These are phyloP conservation scores for Neltuma alba DNA, from an alignment of 306 rosid genomes.

Conservation along the genomic window DNA sequence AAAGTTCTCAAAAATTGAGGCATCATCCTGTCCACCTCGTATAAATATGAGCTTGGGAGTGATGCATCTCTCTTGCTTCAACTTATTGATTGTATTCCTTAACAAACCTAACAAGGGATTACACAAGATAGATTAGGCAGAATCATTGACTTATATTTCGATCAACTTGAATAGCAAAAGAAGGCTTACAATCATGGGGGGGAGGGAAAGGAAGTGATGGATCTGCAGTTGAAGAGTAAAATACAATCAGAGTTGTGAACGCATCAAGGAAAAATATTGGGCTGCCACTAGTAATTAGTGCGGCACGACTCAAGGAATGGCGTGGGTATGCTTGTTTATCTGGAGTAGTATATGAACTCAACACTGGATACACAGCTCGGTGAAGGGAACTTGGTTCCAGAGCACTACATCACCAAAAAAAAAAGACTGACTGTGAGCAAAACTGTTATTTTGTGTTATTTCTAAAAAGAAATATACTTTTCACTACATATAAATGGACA, in stretches of 20 bases:
- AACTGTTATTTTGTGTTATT: not conserved
- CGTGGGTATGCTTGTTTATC: constrained; percentile 93
- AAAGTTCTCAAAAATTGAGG: constrained; percentile 80
- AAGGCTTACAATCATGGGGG: constrained; percentile 87
- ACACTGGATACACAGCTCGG: constrained; percentile 86
- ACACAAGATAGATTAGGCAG: constrained; percentile 33
- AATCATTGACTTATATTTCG: constrained; percentile 11
- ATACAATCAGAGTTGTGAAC: constrained; percentile 83
- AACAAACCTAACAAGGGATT: constrained; percentile 66
- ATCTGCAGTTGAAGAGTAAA: constrained; percentile 89
- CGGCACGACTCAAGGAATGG: constrained; percentile 91
- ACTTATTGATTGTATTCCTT: constrained; percentile 71
- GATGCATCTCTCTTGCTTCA: constrained; percentile 90
- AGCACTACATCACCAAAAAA: constrained; percentile 60
- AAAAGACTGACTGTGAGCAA: constrained; percentile 27
- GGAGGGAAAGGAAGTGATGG: constrained; percentile 89
- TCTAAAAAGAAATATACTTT: not conserved
- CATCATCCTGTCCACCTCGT: constrained; percentile 90
- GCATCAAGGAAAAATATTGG: constrained; percentile 99
- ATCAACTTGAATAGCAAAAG: constrained; percentile 1
- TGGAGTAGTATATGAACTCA: constrained; percentile 82
- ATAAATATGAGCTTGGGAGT: constrained; percentile 90
- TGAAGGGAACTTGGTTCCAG: constrained; percentile 93
- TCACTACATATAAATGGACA: not conserved
- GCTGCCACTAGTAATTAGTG: constrained; percentile 91